Base-by-base conservation (phyloP, 225 moss, liverwort and hornwort species). In the Marchantia paleacea region DNA sequence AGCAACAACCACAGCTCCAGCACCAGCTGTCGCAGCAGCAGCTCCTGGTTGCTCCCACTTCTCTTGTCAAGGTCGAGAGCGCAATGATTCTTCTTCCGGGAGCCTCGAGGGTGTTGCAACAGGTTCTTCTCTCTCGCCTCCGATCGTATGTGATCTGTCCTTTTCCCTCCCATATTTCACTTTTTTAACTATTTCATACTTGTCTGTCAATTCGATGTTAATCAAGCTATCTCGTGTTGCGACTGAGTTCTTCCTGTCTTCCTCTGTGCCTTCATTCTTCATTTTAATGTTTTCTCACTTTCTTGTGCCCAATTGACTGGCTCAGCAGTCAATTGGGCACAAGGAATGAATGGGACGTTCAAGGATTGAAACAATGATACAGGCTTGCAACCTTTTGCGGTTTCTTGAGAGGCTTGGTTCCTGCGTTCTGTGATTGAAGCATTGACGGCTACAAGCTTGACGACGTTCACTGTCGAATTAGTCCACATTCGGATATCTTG, bases 51-150 rank as follows among this genome's bases (percentile, higher is more conserved):
- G 69, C 69, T 30, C 79, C 79, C 52, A 54, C 79, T 57, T 69
- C 79, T 31, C 79, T 70, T 18, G 54, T 79, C 54, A 69, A 69
- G 69, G 73, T 80, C 24, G 82, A 76, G 49, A 77, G 39, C 73
- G 82, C 82, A 79, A 99, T 99, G 97, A 99, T 99, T 75, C 90
- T 99, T 51, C 83, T 99, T 70, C 95, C 93, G 80, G 92, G 92
- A 15, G 86, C 93, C 69, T 99, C 97, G 79, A 92, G 94, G 85
- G 92, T 95, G 64, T 84, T 99, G 91, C 92, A 90, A 76, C 92
- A 99, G 81, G 90, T 93, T 75, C 88, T 99, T 68, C 88, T 89
- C 73, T 84, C 90, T 64, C 97, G 95, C 68, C 81, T 95, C 49
- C 85, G 87, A 79, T 89, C 85, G 93, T 93, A 86, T 82, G 91